Base-by-base conservation (phyloP, 1,139 yeast genomes). In the Lodderomyces elongisporus region DNA sequence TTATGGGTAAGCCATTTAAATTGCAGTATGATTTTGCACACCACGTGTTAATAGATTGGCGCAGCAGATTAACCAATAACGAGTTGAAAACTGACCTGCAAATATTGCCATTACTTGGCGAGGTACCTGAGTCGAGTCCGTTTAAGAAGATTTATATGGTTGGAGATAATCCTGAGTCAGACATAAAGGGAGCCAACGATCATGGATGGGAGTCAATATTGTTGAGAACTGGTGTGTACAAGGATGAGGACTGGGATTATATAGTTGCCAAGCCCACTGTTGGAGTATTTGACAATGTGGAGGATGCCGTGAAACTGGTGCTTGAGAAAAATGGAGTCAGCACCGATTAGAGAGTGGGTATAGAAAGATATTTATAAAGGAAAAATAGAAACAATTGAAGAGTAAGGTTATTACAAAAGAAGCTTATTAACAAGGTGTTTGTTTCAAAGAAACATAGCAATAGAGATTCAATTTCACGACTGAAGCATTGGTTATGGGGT, bases 161-260 rank as follows among this genome's bases (percentile, higher is more conserved):
- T 20, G 98, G 98, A 17, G 98, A 91, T 58, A 91, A 91, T 55
- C 97, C 96, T 2, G 91, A 81, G 17, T 78, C 89, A 33, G 98
- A 91, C 52, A 91, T 91, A 32, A 70, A 71, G 41, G 98, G 98
- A 0, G 98, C 96, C 2, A 81, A 83, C 48, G 66, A 66, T 38
- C 78, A 79, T 52, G 95, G 96, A 2, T 91, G 97, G 97, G 77
- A 81, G 33, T 79, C 91, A 14, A 71, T 87, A 30, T 69, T 91
- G 30, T 85, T 91, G 26, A 68, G 80, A 43, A 84, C 96, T 0
- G 98, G 98, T 0, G 97, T 91, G 3, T 91, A 76, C 52, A 66
- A 68, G 38, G 91, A 82, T 44, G 79, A 76, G 4, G 93, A 85
- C 48, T 61, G 75, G 53, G 56, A 52, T 13, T 40, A 45, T 8